Conservation (phyloP, 768 basidiomycete species). For the Leucocoprinus birnbaumii region DNA sequence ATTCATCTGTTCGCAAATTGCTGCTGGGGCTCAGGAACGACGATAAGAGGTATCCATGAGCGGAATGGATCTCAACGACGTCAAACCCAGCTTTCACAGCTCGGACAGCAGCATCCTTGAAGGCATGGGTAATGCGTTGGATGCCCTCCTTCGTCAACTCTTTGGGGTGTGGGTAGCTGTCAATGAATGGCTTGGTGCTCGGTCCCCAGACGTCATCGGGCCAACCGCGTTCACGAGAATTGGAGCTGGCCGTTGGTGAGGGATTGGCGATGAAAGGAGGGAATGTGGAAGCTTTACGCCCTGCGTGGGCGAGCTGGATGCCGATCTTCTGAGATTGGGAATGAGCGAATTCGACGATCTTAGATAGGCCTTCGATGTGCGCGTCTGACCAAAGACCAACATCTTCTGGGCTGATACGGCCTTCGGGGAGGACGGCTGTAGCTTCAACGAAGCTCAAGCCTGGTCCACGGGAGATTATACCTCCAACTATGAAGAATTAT, state of each 20-base stretch:
- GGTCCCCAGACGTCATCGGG: constrained; percentile 56
- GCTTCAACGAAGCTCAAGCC: constrained; percentile 66
- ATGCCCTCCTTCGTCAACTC: constrained; percentile 58
- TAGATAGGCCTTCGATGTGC: constrained; percentile 38
- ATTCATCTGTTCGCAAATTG: constrained; percentile 66
- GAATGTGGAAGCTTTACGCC: constrained; percentile 66
- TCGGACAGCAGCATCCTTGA: constrained; percentile 45
- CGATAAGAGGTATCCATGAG: constrained; percentile 59
- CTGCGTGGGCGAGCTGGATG: constrained; percentile 76
- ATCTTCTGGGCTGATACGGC: constrained; percentile 68
- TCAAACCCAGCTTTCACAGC: constrained; percentile 60
- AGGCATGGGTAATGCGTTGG: constrained; percentile 52
- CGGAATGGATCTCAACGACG: constrained; percentile 60
- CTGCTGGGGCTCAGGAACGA: constrained; percentile 56
- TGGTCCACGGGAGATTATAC: constrained; percentile 50
- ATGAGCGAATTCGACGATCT: constrained; percentile 70
- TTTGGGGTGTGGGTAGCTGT: constrained; percentile 47
- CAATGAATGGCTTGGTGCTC: constrained; percentile 42
- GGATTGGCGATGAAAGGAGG: constrained; percentile 53
- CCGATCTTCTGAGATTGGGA: constrained; percentile 66
- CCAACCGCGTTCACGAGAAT: constrained; percentile 44
- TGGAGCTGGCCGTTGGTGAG: constrained; percentile 21
- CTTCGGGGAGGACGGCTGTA: constrained; percentile 56
- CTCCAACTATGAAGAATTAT: constrained; percentile 37
- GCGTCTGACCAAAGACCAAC: constrained; percentile 61